Evolutionary conservation across 83 land plant species (phyloP).

Genomic region (Thuja plicata): DNA sequence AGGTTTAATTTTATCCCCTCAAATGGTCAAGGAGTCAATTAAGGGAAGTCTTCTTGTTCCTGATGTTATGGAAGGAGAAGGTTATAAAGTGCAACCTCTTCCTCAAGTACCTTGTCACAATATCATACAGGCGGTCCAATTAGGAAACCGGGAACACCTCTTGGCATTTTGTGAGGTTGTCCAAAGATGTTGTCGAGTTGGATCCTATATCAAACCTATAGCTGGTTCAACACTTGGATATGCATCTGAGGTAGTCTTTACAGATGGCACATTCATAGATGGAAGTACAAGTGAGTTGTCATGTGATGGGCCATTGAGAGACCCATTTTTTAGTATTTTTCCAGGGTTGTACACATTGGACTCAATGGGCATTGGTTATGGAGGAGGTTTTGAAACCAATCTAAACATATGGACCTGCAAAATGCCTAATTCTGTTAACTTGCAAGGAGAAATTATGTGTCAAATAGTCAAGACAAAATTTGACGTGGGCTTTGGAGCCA

Average conservation of each 20-base stretch:
- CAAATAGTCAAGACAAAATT: background rate
- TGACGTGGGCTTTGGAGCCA: background rate
- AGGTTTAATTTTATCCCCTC: slow-evolving; percentile 89
- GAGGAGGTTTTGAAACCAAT: slow-evolving; percentile 58
- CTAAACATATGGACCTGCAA: background rate
- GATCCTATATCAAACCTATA: slow-evolving; percentile 82
- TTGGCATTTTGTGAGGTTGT: slow-evolving; percentile 88
- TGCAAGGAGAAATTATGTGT: background rate
- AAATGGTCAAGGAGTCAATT: slow-evolving; percentile 95
- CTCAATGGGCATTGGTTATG: slow-evolving; percentile 67
- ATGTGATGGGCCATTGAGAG: slow-evolving; percentile 95
- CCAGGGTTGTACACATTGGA: slow-evolving; percentile 88
- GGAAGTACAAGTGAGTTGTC: slow-evolving; percentile 98
- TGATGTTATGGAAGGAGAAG: slow-evolving; percentile 85
- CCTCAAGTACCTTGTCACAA: slow-evolving; percentile 75
- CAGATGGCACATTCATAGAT: slow-evolving; percentile 97
- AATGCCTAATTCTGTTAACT: background rate
- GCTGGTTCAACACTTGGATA: slow-evolving; percentile 92
- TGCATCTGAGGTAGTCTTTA: slow-evolving; percentile 95
- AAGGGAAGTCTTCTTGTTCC: slow-evolving; percentile 90
- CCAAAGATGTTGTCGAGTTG: slow-evolving; percentile 82
- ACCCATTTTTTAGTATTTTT: slow-evolving; percentile 82
- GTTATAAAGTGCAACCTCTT: slow-evolving; percentile 75
- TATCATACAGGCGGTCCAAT: slow-evolving; percentile 92
- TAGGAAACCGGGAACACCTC: slow-evolving; percentile 73